Evolutionary conservation across 148 eudicot species (phyloP).

Genomic region (Camellia granthamiana): DNA sequence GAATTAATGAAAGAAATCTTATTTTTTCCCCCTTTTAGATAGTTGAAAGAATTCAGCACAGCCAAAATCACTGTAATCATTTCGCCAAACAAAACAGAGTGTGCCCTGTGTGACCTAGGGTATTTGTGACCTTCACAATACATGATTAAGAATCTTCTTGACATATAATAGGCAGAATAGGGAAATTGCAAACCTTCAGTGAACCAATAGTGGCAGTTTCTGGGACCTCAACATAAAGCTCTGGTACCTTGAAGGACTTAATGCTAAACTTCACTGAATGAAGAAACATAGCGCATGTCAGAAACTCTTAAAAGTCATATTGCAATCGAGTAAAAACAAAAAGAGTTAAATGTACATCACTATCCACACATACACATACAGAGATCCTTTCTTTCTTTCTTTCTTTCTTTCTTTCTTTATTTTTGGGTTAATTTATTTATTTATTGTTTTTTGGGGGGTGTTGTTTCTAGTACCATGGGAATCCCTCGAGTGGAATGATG

Average conservation of each 20-base stretch:
- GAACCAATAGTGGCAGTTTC: slow-evolving; percentile 88
- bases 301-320: slow-evolving; percentile 12
- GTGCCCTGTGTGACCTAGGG: neutral
- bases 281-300: slow-evolving; percentile 23
- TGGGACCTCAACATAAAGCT: slow-evolving; percentile 88
- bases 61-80: neutral
- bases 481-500: slow-evolving; percentile 45
- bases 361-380: neutral
- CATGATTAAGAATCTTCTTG: neutral
- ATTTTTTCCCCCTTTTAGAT: no score
- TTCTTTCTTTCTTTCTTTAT: neutral
- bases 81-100: neutral
- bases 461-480: slow-evolving; percentile 46
- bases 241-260: slow-evolving; percentile 92
- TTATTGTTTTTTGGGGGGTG: neutral
- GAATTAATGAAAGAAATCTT: neutral
- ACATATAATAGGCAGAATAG: neutral
- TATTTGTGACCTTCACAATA: neutral
- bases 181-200: slow-evolving; percentile 59
- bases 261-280: slow-evolving; percentile 89
- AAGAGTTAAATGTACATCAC: neutral
- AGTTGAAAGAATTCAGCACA: no score
- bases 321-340: slow-evolving; percentile 11
- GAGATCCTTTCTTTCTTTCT: neutral
- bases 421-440: no score